A percentile compares a stretch with the other conserved stretches of the same genome.
Evolutionary conservation across 1,284 basidiomycete genomes (phyloP).

Genomic region (Leccinum pachyderme): DNA sequence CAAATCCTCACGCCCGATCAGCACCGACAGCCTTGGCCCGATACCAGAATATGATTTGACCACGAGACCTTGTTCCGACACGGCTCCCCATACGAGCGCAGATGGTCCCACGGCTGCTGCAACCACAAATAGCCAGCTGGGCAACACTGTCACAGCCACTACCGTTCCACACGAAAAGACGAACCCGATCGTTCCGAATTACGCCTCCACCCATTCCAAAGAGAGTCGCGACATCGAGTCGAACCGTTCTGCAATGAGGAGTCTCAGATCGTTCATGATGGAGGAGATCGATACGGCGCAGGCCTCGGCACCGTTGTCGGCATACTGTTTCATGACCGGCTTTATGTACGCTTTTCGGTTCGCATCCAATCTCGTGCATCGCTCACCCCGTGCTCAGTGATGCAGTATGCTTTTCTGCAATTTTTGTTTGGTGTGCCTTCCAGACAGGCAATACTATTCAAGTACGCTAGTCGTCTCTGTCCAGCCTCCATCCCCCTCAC

Average conservation of each 20-base stretch:
- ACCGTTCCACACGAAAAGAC: neutral
- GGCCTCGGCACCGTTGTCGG: conserved; percentile 60
- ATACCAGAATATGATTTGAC: conserved; percentile 8
- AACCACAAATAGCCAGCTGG: neutral
- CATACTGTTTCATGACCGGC: conserved; percentile 86
- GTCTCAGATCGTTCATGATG: conserved; percentile 32
- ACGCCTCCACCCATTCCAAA: neutral
- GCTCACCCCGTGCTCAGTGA: conserved; percentile 43
- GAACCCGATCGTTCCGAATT: neutral
- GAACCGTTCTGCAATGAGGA: conserved; percentile 9
- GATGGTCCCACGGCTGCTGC: neutral
- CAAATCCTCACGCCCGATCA: conserved; percentile 13
- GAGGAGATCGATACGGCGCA: conserved; percentile 61
- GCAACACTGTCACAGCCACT: conserved; percentile 2
- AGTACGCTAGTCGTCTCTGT: conserved; percentile 37
- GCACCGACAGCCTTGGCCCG: conserved; percentile 10
- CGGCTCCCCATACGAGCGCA: neutral
- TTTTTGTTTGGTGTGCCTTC: conserved; percentile 87
- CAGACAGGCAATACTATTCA: conserved; percentile 77
- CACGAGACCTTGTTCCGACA: neutral
- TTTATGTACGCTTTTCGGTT: conserved; percentile 53
- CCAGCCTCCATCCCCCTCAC: neutral
- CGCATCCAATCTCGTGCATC: neutral
- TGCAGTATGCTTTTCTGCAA: conserved; percentile 74
- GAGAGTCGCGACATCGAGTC: conserved; percentile 13